These are phyloP conservation scores for Geoglossum glabrum DNA, from an alignment of 495 filamentous ascomycete genomes.

Conservation along the genomic window DNA sequence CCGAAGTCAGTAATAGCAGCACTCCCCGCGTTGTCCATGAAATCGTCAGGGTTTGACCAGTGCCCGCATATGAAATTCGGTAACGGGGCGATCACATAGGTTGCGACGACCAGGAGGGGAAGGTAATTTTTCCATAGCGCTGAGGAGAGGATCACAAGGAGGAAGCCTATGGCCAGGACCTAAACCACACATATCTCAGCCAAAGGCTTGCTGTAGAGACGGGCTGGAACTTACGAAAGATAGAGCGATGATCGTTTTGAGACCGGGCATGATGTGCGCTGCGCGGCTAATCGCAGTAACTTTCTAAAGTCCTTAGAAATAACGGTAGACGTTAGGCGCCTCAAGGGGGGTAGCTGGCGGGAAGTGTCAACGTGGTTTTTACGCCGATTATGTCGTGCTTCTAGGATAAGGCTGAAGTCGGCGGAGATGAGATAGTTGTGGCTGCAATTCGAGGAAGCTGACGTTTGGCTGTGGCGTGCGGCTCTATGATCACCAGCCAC, in stretches of 20 bases:
- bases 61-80: slow-evolving; percentile 88
- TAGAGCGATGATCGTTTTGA: slow-evolving; percentile 96
- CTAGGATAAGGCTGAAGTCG: background rate
- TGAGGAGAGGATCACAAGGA: slow-evolving; percentile 94
- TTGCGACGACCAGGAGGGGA: slow-evolving; percentile 82
- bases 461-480: slow-evolving; percentile 1
- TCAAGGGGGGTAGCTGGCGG: background rate
- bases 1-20: slow-evolving; percentile 67
- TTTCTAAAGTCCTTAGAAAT: background rate
- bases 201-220: background rate
- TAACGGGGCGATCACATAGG: slow-evolving; percentile 80
- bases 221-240: slow-evolving; percentile 54
- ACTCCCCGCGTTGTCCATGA: slow-evolving; percentile 67
- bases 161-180: slow-evolving; percentile 95
- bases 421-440: background rate
- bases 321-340: background rate
- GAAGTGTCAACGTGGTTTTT: background rate
- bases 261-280: slow-evolving; percentile 60
- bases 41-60: slow-evolving; percentile 88
- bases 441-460: background rate
- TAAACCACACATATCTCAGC: slow-evolving; percentile 17
- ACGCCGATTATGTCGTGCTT: background rate
- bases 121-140: slow-evolving; percentile 87
- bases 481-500: slow-evolving; percentile 14
- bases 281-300: background rate